Base-by-base conservation (phyloP, 176 grass and related monocot genomes). In the Juncus inflexus region DNA sequence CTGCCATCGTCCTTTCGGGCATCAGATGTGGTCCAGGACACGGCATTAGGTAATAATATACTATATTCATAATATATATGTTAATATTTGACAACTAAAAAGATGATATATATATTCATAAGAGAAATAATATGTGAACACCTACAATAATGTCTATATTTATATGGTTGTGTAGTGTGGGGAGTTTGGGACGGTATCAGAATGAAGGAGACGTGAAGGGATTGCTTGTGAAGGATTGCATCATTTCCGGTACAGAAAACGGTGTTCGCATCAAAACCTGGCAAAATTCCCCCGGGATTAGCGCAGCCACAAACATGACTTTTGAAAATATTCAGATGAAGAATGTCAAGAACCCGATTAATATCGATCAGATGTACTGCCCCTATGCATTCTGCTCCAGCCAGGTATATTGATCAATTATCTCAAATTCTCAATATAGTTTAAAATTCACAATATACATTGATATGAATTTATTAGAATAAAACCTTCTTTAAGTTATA, bases 281-380 rank as follows among this genome's bases (percentile, higher is more conserved):
- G 90, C 73, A 76, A 53, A 72, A 89, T 77, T 86, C 85, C 5
- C 90, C 82, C 0, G 45, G 65, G 5, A 65, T 16, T 42, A 89
- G 77, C 64, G 7, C 36, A 0, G 82, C 73, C 3, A 47, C 50
- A 0, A 84, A 89, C 75, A 76, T 95, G 55, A 53, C 75, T 0
- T 95, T 86, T 35, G 70, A 89, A 73, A 81, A 89, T 37, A 55
- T 89, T 2, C 1, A 61, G 0, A 95, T 89, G 90, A 62, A 75
- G 1, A 63, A 86, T 41, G 90, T 89, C 2, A 39, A 53, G 14
- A 78, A 89, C 52, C 85, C 90, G 4, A 86, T 89, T 73, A 73
- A 89, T 73, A 83, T 95, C 42, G 90, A 95, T 67, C 85, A 95
- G 65, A 80, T 67, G 7, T 89, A 89, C 61, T 95, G 90, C 50